phyloP scores from a whole-genome alignment of 2,329 filamentous ascomycete genomes.

The Leptoxyphium fumago region DNA sequence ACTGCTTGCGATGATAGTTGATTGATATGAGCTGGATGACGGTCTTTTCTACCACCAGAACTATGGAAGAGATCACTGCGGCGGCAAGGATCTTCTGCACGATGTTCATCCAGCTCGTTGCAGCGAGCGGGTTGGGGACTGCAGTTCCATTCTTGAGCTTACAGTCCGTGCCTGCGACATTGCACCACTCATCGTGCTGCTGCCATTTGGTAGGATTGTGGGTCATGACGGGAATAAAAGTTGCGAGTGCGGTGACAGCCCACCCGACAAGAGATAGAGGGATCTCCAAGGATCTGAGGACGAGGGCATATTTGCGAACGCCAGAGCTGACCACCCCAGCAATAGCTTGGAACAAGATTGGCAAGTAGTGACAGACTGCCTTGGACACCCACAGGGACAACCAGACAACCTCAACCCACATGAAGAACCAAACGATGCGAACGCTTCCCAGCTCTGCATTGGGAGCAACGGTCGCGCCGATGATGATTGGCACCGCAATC shows the following conservation, averaged over 20 bases:
- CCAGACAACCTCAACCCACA: constrained; percentile 52
- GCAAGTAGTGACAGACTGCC: constrained; percentile 42
- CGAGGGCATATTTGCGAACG: constrained; percentile 47
- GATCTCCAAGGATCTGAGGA: constrained; percentile 44
- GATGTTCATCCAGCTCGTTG: constrained; percentile 36
- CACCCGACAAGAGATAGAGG: constrained; percentile 46
- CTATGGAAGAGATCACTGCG: constrained; percentile 50
- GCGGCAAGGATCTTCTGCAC: constrained; percentile 53
- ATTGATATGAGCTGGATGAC: constrained; percentile 74
- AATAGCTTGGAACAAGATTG: constrained; percentile 44
- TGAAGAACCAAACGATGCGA: constrained; percentile 45
- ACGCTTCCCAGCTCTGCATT: constrained; percentile 40
- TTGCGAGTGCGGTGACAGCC: constrained; percentile 44
- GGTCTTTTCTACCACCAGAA: constrained; percentile 63
- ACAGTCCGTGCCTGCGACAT: not conserved
- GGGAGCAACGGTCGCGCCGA: constrained; percentile 38
- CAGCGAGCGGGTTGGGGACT: constrained; percentile 3
- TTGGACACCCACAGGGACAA: constrained; percentile 48
- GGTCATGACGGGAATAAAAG: constrained; percentile 38
- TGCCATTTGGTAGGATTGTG: constrained; percentile 19
- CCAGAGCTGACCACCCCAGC: constrained; percentile 50
- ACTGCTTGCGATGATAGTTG: constrained; percentile 73
- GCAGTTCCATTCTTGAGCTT: constrained; percentile 1
- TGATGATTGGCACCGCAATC: constrained; percentile 49
- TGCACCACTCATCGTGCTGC: not conserved